Evolutionary conservation across 2,329 filamentous ascomycete genomes (phyloP).

Genomic region (Chrysosporium queenslandicum): DNA sequence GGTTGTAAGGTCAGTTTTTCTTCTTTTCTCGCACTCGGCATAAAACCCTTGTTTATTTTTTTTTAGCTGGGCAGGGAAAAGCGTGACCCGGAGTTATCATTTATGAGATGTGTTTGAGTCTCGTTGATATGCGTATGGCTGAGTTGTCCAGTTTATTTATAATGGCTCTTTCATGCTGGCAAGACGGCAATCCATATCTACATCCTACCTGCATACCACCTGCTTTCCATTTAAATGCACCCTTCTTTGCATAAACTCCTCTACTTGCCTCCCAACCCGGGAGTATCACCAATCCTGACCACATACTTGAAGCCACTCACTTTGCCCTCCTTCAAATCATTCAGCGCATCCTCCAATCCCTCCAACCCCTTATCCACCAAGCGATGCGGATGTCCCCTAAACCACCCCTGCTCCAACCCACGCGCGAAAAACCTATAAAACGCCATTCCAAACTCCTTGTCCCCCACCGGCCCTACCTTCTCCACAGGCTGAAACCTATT

Average conservation of each 20-base stretch:
- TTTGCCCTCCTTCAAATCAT: slow-evolving; percentile 49
- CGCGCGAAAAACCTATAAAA: slow-evolving; percentile 39
- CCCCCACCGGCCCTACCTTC: slow-evolving; percentile 20
- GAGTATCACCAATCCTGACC: slow-evolving; percentile 43
- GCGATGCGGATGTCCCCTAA: slow-evolving; percentile 43
- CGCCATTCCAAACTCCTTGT: slow-evolving; percentile 39
- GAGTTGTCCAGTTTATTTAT: background rate
- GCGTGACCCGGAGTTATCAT: background rate
- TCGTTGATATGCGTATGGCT: background rate
- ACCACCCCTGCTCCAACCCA: slow-evolving; percentile 42
- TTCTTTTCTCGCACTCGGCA: background rate
- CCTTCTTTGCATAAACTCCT: background rate
- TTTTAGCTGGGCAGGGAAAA: background rate
- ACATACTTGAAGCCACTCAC: slow-evolving; percentile 57
- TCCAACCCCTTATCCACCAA: slow-evolving; percentile 45
- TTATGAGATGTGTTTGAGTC: background rate
- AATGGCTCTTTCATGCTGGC: background rate
- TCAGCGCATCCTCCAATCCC: slow-evolving; percentile 39
- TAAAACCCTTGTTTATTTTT: background rate
- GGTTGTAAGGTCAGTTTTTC: background rate
- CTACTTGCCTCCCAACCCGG: slow-evolving; percentile 15
- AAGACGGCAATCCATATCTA: background rate
- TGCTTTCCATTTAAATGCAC: background rate
- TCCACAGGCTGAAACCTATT: slow-evolving; percentile 18
- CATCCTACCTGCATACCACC: background rate